These are phyloP conservation scores for Mucor racemosus DNA, from an alignment of 371 early-diverging fungal species.

Conservation along the genomic window DNA sequence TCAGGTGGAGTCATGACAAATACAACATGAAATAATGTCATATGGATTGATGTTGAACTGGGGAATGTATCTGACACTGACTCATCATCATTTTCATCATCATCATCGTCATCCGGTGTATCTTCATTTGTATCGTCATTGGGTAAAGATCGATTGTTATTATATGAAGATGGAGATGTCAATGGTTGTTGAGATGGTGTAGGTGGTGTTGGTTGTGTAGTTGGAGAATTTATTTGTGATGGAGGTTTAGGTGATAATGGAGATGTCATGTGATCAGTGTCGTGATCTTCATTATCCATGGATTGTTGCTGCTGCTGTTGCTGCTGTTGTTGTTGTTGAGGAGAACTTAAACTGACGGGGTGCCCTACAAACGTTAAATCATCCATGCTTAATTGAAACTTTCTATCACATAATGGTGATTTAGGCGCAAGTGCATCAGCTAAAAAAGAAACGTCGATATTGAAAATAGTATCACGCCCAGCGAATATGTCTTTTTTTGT, in stretches of 20 bases:
- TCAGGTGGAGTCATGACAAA: slow-evolving; percentile 70
- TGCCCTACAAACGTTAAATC: slow-evolving; percentile 79
- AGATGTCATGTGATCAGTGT: background rate
- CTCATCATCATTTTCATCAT: slow-evolving; percentile 30
- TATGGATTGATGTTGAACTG: slow-evolving; percentile 38
- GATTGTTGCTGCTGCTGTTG: background rate
- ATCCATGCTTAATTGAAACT: slow-evolving; percentile 83
- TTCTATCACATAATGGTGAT: slow-evolving; percentile 69
- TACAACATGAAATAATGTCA: slow-evolving; percentile 86
- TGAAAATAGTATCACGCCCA: slow-evolving; percentile 58
- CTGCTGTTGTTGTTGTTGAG: slow-evolving; percentile 25
- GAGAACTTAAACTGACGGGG: slow-evolving; percentile 60
- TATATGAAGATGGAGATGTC: background rate
- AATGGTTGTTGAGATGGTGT: background rate
- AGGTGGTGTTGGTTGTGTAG: background rate
- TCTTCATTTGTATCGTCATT: slow-evolving; percentile 24
- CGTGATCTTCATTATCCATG: background rate
- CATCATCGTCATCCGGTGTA: slow-evolving; percentile 22
- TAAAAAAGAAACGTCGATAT: slow-evolving; percentile 70
- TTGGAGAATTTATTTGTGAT: slow-evolving; percentile 7
- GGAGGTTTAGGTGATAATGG: background rate
- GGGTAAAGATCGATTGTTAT: background rate
- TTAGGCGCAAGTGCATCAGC: slow-evolving; percentile 81
- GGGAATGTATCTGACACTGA: slow-evolving; percentile 15
- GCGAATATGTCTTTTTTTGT: slow-evolving; percentile 17